Evolutionary conservation across 164 flowering plant genomes (phyloP).

Genomic region (Tetracentron sinense): DNA sequence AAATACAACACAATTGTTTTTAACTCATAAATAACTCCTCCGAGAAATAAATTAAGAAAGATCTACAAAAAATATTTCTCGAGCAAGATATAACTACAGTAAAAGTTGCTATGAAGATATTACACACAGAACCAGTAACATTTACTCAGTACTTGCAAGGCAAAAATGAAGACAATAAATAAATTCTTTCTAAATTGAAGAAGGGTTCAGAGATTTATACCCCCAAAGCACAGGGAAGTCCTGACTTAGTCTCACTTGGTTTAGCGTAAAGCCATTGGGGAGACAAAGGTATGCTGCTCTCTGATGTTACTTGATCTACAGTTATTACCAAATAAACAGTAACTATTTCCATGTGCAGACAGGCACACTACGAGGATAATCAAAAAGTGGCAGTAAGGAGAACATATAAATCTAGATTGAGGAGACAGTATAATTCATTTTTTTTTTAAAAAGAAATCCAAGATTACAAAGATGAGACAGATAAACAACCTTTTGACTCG

Average conservation of each 20-base stretch:
- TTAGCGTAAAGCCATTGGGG: conserved; percentile 95
- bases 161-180: not conserved
- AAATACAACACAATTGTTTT: too few relatives aligned
- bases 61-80: too few relatives aligned
- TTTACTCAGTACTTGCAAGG: not conserved
- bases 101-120: too few relatives aligned
- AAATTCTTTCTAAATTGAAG: not conserved
- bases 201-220: conserved; percentile 9
- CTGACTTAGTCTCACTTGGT: conserved; percentile 58
- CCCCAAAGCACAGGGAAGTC: conserved; percentile 21
- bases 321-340: not conserved
- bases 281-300: conserved; percentile 77
- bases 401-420: not conserved
- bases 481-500: conserved; percentile 57
- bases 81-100: too few relatives aligned
- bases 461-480: not conserved
- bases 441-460: too few relatives aligned
- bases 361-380: not conserved
- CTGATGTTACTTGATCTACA: conserved; percentile 64
- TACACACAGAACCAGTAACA: too few relatives aligned
- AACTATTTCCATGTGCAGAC: not conserved
- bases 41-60: too few relatives aligned
- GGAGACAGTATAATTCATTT: too few relatives aligned
- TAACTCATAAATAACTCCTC: too few relatives aligned
- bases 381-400: too few relatives aligned